phyloP scores from a whole-genome alignment of 805 yeast genomes.

The Yarrowia deformans region DNA sequence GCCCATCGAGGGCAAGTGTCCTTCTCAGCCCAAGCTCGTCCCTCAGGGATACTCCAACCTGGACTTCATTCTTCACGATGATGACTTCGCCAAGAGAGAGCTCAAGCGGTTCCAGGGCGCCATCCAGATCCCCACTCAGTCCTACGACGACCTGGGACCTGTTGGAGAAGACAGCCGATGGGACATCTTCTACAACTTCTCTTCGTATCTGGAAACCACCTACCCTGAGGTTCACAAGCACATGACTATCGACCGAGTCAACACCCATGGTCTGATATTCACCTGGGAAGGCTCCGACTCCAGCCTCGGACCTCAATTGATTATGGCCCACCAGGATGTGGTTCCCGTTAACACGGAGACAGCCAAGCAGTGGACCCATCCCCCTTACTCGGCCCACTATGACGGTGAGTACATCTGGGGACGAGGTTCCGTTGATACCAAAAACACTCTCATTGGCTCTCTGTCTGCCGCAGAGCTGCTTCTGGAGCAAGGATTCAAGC shows the following conservation, averaged over 20 bases:
- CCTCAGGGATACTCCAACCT: conserved; percentile 25
- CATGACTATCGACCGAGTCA: conserved; percentile 62
- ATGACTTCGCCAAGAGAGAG: conserved; percentile 12
- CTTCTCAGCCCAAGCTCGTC: conserved; percentile 16
- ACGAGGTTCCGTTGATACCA: conserved; percentile 80
- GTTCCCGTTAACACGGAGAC: conserved; percentile 75
- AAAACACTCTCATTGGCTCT: conserved; percentile 69
- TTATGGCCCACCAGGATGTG: conserved; percentile 82
- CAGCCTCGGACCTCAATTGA: conserved; percentile 65
- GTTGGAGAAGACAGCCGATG: conserved; percentile 62
- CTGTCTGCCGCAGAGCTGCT: conserved; percentile 69
- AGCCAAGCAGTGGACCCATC: conserved; percentile 64
- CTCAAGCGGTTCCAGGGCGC: conserved; percentile 54
- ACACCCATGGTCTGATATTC: conserved; percentile 67
- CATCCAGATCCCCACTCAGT: conserved; percentile 68
- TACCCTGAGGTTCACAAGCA: conserved; percentile 62
- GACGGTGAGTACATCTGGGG: conserved; percentile 77
- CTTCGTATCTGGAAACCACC: conserved; percentile 59
- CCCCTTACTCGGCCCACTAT: conserved; percentile 72
- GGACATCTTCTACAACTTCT: conserved; percentile 58
- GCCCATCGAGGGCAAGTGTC: conserved; percentile 24
- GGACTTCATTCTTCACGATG: conserved; percentile 27
- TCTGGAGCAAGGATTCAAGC: conserved; percentile 59
- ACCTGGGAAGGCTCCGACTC: conserved; percentile 66
- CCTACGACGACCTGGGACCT: conserved; percentile 61